Percentiles rank a stretch among this genome's conserved stretches.
These are phyloP conservation scores for Phlebopus sp. DNA, from an alignment of 1,284 basidiomycete genomes.

Conservation along the genomic window DNA sequence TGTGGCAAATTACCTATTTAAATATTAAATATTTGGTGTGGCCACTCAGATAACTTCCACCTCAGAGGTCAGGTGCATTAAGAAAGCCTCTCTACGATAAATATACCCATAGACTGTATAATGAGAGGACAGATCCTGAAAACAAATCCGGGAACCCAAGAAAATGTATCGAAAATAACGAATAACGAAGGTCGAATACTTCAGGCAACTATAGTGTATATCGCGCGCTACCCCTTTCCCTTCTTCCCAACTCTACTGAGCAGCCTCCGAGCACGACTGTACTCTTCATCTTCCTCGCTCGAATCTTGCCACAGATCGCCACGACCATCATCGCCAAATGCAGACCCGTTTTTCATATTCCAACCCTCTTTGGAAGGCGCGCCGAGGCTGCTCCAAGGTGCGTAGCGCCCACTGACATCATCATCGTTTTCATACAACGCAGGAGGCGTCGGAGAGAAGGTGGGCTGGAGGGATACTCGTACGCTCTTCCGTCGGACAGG, in stretches of 20 bases:
- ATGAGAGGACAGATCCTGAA: background rate
- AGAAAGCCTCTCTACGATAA: no score
- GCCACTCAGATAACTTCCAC: no score
- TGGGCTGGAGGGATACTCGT: slow-evolving; percentile 67
- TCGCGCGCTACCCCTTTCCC: slow-evolving; percentile 23
- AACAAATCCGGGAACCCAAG: background rate
- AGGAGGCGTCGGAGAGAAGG: slow-evolving; percentile 68
- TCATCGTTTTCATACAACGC: slow-evolving; percentile 51
- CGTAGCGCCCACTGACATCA: slow-evolving; percentile 20
- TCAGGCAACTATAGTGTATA: no score
- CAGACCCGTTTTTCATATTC: slow-evolving; percentile 19
- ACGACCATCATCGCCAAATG: slow-evolving; percentile 15
- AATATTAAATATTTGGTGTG: no score
- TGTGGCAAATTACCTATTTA: no score
- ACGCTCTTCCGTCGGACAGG: slow-evolving; percentile 66
- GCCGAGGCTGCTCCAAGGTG: slow-evolving; percentile 20
- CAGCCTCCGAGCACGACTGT: slow-evolving; percentile 52
- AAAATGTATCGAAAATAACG: background rate
- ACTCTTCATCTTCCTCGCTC: slow-evolving; percentile 69
- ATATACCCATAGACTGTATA: no score
- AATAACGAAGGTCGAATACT: background rate
- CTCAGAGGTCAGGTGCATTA: no score
- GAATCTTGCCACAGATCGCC: slow-evolving; percentile 67
- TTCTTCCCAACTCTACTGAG: slow-evolving; percentile 45
- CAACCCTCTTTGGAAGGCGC: slow-evolving; percentile 3